Conservation (phyloP, 116 monocot genomes). For the Dioscorea cayenensis region DNA sequence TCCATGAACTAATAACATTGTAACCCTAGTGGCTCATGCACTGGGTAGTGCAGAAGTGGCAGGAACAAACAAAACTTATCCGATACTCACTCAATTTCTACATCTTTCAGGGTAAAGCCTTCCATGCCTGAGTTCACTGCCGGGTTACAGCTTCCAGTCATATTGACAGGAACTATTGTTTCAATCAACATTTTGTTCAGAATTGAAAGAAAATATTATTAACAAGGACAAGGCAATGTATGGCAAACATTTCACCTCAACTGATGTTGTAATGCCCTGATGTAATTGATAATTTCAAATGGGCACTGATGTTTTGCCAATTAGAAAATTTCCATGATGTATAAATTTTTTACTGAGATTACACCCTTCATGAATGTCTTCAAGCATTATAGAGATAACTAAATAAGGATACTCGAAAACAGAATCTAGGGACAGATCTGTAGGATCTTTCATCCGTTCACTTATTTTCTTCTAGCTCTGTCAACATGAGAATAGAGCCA, state of each 20-base stretch:
- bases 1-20: no score
- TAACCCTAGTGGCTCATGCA: no score
- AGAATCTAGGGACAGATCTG: constrained; percentile 98
- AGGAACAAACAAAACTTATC: no score
- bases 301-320: constrained; percentile 88
- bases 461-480: constrained; percentile 98
- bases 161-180: constrained; percentile 80
- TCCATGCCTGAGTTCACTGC: constrained; percentile 41
- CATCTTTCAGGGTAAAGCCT: constrained; percentile 74
- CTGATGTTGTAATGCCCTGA: constrained; percentile 75
- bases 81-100: constrained; percentile 22
- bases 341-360: neutral
- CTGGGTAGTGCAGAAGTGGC: no score
- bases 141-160: constrained; percentile 89
- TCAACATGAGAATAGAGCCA: neutral
- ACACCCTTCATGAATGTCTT: neutral
- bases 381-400: neutral
- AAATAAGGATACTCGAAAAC: constrained; percentile 45
- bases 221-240: neutral
- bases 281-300: constrained; percentile 96
- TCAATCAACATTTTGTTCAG: neutral
- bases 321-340: constrained; percentile 10
- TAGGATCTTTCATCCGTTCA: constrained; percentile 90
- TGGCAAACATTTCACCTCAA: constrained; percentile 56
- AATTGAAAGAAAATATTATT: neutral